These are phyloP conservation scores for Ophiocordyceps robertsii DNA, from an alignment of 2,329 filamentous ascomycete species.

Conservation along the genomic window DNA sequence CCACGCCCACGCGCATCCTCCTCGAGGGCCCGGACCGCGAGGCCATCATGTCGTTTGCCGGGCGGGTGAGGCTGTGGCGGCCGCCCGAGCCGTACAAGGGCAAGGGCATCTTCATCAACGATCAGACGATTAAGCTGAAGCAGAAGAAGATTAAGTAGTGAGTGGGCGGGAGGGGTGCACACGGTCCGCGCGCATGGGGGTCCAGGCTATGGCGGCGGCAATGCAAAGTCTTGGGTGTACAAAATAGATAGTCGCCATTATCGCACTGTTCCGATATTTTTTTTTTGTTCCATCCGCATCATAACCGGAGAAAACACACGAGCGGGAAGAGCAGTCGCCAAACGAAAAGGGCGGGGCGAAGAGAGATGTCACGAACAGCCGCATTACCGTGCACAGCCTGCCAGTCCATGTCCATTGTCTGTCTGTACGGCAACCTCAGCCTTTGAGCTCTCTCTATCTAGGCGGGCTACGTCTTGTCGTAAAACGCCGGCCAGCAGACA, in stretches of 20 bases:
- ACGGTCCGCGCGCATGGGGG: background rate
- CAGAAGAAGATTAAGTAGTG: conserved; percentile 87
- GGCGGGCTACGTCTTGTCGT: no score
- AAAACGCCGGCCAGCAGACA: no score
- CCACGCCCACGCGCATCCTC: conserved; percentile 81
- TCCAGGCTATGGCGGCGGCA: background rate
- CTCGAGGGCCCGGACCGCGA: conserved; percentile 81
- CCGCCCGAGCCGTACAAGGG: conserved; percentile 96
- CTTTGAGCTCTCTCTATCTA: no score
- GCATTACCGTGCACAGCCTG: no score
- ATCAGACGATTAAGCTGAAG: conserved; percentile 96
- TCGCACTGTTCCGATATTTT: background rate
- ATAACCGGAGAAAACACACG: no score
- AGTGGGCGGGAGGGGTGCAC: background rate
- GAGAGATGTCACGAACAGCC: no score
- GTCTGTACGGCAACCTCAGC: no score
- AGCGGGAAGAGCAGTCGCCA: no score
- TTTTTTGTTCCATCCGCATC: background rate
- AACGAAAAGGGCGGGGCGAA: no score
- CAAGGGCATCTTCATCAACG: conserved; percentile 97
- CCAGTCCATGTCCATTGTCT: no score
- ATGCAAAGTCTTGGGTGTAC: background rate
- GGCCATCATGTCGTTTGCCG: conserved; percentile 81
- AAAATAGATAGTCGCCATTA: background rate
- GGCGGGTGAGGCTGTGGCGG: conserved; percentile 77